A percentile compares a stretch with the other conserved stretches of the same genome.
Conservation (phyloP, 2,329 filamentous ascomycete genomes). For the Penicillium palitans region DNA sequence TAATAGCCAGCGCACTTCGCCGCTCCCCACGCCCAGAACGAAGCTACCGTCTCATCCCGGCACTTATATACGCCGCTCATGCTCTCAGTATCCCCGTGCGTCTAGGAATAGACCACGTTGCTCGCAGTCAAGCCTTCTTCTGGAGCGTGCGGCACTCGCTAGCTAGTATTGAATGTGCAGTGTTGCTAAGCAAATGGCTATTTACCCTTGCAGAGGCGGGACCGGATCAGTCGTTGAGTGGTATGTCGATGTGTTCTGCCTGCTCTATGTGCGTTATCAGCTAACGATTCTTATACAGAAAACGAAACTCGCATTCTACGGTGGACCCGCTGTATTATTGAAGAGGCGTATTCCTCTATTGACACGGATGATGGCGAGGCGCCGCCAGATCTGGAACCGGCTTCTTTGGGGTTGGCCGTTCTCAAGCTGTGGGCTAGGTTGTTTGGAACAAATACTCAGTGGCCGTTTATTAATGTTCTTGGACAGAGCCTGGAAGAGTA, state of each 20-base stretch:
- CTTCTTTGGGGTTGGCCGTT: constrained; percentile 31
- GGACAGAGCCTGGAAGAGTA: constrained; percentile 35
- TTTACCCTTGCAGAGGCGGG: constrained; percentile 31
- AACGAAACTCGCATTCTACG: constrained; percentile 35
- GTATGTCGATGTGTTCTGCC: constrained; percentile 8
- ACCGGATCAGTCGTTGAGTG: constrained; percentile 29
- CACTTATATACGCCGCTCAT: constrained; percentile 67
- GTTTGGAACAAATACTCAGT: constrained; percentile 36
- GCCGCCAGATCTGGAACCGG: constrained; percentile 27
- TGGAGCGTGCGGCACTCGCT: constrained; percentile 42
- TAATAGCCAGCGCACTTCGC: constrained; percentile 62
- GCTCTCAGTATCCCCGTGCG: constrained; percentile 59
- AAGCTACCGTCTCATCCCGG: constrained; percentile 61
- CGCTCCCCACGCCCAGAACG: constrained; percentile 60
- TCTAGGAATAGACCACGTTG: constrained; percentile 40
- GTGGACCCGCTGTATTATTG: constrained; percentile 35
- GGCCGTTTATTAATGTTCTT: constrained; percentile 37
- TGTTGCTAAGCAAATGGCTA: constrained; percentile 51
- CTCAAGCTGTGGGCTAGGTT: constrained; percentile 35
- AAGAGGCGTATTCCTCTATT: constrained; percentile 37
- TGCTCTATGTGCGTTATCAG: background rate
- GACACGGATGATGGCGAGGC: constrained; percentile 29
- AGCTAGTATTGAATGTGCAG: constrained; percentile 39
- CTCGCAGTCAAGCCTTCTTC: constrained; percentile 39
- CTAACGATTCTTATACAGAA: constrained; percentile 17